Base-by-base conservation (phyloP, 2,329 filamentous ascomycete genomes). In the Aspergillus texensis region DNA sequence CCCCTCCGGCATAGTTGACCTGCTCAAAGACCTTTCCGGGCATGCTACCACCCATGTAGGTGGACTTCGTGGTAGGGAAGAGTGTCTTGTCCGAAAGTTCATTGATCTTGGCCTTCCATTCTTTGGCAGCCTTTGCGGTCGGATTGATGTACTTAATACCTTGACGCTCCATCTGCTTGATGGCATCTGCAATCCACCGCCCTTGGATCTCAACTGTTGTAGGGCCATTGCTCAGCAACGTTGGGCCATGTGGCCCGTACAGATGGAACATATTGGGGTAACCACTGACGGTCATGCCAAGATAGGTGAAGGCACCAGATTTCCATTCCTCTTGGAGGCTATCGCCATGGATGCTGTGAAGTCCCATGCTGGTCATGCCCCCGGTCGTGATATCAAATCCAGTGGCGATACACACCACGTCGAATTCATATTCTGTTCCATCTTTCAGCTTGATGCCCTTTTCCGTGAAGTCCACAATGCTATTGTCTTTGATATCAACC, bases 211-310 rank as follows among this genome's bases (percentile, higher is more conserved):
- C 84, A 9, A 84, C 81, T 1, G 78, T 81, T 0, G 82, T 81
- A 0, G 87, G 86, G 0, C 86, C 86, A 67, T 88, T 89, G 69
- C 79, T 74, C 6, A 88, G 75, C 0, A 85, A 79, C 0, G 85
- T 88, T 0, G 86, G 86, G 0, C 78, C 84, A n/a, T 89, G 86
- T 0, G 81, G 77, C 0, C 86, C 86, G 69, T 87, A 88, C 56
- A 84, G 71, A 62, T 81, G 81, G 74, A 85, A 83, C 73, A 84
- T 76, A 58, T 85, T 85, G 0, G 82, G 81, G 65, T 81, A 83
- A 4, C 76, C 76, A 12, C 75, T 67, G 19, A 80, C 75, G 0
- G 78, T 76, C 14, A 80, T 75, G 1, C 83, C 83, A 1, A 84
- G 72, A 58, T 78, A 79, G 0, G 81, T 80, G 34, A 71, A 70